Evolutionary conservation across 148 eudicot species (phyloP).

Genomic region (Nyssa sinensis): DNA sequence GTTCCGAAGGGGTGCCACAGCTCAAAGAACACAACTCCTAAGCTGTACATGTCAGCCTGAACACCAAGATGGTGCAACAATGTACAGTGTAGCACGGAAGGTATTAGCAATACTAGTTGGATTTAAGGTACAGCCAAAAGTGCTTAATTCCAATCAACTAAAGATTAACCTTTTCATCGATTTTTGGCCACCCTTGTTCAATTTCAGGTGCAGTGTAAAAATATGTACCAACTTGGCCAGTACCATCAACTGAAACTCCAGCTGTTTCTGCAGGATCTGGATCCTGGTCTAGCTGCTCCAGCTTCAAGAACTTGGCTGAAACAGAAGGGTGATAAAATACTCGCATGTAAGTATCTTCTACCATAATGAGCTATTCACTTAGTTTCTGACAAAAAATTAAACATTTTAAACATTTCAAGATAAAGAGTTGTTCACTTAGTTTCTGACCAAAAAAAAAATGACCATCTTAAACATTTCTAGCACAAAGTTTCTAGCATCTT

Average conservation of each 20-base stretch:
- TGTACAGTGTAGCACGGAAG: not conserved
- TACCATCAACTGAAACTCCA: constrained; percentile 82
- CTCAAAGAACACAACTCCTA: constrained; percentile 92
- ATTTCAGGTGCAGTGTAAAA: constrained; percentile 98
- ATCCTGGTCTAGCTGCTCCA: constrained; percentile 90
- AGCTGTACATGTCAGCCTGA: constrained; percentile 97
- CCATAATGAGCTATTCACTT: no score
- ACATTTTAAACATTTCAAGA: no score
- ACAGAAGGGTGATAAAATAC: constrained; percentile 8
- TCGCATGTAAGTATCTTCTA: constrained; percentile 3
- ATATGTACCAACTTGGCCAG: constrained; percentile 94
- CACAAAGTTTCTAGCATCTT: no score
- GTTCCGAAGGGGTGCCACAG: constrained; percentile 94
- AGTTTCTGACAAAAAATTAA: no score
- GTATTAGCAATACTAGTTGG: not conserved
- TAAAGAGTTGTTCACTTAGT: no score
- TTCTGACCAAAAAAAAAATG: no score
- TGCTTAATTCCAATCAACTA: constrained; percentile 5
- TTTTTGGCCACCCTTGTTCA: constrained; percentile 98
- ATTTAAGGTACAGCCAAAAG: not conserved
- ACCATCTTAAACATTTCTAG: no score
- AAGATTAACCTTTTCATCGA: constrained; percentile 78
- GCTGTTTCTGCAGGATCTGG: constrained; percentile 60
- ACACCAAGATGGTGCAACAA: constrained; percentile 11
- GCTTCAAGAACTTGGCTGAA: constrained; percentile 91